Percentiles rank a stretch among this genome's conserved stretches.
These are phyloP conservation scores for Phytophthora sojae DNA, from an alignment of 352 stramenopile species.

Conservation along the genomic window DNA sequence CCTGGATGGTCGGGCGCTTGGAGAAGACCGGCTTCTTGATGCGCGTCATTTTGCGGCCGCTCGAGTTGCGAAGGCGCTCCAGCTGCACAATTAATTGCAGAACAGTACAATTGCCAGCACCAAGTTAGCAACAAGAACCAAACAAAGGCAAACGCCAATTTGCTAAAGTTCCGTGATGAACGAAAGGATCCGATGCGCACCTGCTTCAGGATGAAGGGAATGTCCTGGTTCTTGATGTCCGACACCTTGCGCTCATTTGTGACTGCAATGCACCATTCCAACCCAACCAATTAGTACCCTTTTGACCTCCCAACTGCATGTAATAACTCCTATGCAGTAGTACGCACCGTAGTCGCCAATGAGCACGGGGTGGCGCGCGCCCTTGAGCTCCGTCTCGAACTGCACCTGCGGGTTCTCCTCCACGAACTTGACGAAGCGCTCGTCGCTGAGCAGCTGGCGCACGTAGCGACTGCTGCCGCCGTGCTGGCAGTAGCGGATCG, in stretches of 20 bases:
- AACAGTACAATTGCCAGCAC: background rate
- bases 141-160: background rate
- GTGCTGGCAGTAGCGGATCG: conserved; percentile 85
- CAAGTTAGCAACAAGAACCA: background rate
- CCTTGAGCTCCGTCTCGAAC: conserved; percentile 89
- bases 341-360: conserved; percentile 85
- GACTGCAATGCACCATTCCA: conserved; percentile 47
- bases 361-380: conserved; percentile 78
- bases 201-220: conserved; percentile 83
- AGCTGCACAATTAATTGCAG: conserved; percentile 47
- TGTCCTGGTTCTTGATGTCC: conserved; percentile 91
- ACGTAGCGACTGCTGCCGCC: conserved; percentile 82
- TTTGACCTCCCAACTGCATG: background rate
- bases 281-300: background rate
- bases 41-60: conserved; percentile 88
- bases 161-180: background rate
- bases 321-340: background rate
- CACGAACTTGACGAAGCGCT: conserved; percentile 85
- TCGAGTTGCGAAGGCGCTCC: conserved; percentile 86
- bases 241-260: conserved; percentile 84
- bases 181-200: conserved; percentile 35
- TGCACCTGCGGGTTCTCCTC: conserved; percentile 89
- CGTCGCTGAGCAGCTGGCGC: conserved; percentile 73
- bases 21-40: conserved; percentile 88
- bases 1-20: conserved; percentile 83